Evolutionary conservation across 1,139 yeast species (phyloP).

Genomic region (Diutina neorugosa): DNA sequence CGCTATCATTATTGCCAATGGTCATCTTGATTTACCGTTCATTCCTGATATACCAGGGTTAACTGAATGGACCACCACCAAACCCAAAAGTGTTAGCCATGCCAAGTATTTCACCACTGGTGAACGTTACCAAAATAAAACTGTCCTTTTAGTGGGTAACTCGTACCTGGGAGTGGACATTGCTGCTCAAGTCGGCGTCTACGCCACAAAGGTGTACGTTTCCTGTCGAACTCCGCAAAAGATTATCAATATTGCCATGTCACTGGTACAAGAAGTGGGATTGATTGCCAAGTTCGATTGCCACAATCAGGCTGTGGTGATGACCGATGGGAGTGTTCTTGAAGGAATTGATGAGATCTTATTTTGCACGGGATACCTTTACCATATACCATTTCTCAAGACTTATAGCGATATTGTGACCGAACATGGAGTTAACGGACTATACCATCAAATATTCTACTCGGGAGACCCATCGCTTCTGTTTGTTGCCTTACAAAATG

Average conservation of each 20-base stretch:
- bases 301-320: not conserved
- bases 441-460: slow-evolving; percentile 34
- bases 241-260: slow-evolving; percentile 10
- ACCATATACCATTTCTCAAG: slow-evolving; percentile 29
- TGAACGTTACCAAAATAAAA: slow-evolving; percentile 21
- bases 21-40: slow-evolving; percentile 44
- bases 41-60: slow-evolving; percentile 45
- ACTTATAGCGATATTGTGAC: slow-evolving; percentile 15
- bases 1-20: slow-evolving; percentile 47
- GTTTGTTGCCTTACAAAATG: slow-evolving; percentile 25
- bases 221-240: slow-evolving; percentile 18
- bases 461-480: slow-evolving; percentile 32
- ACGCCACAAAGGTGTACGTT: slow-evolving; percentile 26
- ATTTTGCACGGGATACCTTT: slow-evolving; percentile 54
- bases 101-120: slow-evolving; percentile 47
- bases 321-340: slow-evolving; percentile 9
- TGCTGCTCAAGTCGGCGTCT: slow-evolving; percentile 29
- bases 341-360: slow-evolving; percentile 34
- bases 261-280: slow-evolving; percentile 13
- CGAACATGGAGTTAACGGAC: slow-evolving; percentile 16
- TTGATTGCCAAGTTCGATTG: slow-evolving; percentile 20
- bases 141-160: slow-evolving; percentile 36
- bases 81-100: slow-evolving; percentile 42
- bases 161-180: slow-evolving; percentile 37
- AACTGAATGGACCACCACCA: slow-evolving; percentile 29